Evolutionary conservation across 345 rosid species (phyloP).

Genomic region (Kernera saxatilis): DNA sequence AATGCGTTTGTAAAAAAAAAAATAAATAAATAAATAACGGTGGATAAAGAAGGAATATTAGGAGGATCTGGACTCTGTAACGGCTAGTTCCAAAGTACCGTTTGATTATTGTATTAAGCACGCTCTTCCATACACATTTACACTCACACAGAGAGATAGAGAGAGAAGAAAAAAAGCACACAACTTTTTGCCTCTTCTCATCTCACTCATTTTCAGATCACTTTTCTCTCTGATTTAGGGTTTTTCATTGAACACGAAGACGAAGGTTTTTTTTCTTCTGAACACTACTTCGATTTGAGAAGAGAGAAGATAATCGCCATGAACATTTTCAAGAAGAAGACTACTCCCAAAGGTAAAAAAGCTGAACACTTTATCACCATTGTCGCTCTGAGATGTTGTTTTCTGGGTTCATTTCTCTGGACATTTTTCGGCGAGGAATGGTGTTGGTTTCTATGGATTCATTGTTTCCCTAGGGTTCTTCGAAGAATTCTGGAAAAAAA

Average conservation of each 20-base stretch:
- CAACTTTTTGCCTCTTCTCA: conserved; percentile 1
- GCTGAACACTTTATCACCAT: not conserved
- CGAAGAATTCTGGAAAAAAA: conserved; percentile 8
- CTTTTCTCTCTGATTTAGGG: conserved; percentile 18
- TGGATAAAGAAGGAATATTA: conserved; percentile 22
- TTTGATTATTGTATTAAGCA: conserved; percentile 13
- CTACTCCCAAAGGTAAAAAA: conserved; percentile 71
- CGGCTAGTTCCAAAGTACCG: conserved; percentile 29
- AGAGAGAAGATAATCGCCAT: conserved; percentile 20
- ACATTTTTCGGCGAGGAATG: not conserved
- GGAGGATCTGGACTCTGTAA: conserved; percentile 25
- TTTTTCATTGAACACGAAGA: not conserved
- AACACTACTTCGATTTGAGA: not conserved
- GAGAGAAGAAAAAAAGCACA: not conserved
- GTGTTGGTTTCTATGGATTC: not conserved
- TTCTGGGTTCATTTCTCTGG: not conserved
- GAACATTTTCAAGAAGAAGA: conserved; percentile 88
- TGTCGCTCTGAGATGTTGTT: not conserved
- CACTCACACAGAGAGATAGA: not conserved
- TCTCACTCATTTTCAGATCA: not conserved
- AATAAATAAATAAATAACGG: not conserved
- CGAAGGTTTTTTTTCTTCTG: not conserved
- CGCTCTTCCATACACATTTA: conserved; percentile 16
- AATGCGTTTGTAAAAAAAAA: too few relatives aligned
- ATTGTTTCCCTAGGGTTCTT: too few relatives aligned